Base-by-base conservation (phyloP, 225 moss, liverwort and hornwort species). In the Pleurozium schreberi region DNA sequence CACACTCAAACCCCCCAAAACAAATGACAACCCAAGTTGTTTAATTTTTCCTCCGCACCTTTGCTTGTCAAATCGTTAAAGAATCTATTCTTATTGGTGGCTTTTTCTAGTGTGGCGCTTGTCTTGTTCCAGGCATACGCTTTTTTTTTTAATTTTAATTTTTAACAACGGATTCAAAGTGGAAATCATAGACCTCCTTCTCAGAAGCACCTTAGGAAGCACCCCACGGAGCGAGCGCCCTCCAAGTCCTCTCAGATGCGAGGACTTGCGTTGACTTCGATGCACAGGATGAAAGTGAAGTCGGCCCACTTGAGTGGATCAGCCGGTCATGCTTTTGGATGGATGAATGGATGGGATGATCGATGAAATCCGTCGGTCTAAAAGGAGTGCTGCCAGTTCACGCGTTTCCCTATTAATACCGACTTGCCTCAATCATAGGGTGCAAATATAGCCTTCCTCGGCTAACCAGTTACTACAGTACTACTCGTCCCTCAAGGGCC, bases 201-300 rank as follows among this genome's bases (percentile, higher is more conserved):
- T 8, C 8, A 33, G 43, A 43, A 71, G 28, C 71, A 43, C 25
- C 17, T 8, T 1, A 0, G 1, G 18, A 28, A 30, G 30, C 73
- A 40, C 42, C 40, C 1, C 1, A 2, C 0, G 17, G 2, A 12
- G 49, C 31, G 10, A 6, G 20, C 0, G 10, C 0, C 10, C 13
- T 11, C 52, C 8, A 75, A 21, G 52, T 75, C 75, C 34, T 34
- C 75, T 3, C 33, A 12, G 50, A 13, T 34, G 31, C 20, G 50
- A 7, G 18, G 8, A 14, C 4, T 1, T 9, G 53, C 53, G 53
- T 53, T 76, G 53, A 76, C 76, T 76, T 76, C 0, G 22, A 8
- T 8, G 1, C 2, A 1, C 8, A 21, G 34, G 52, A 22, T 9
- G 52, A 52, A 52, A 52, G 76, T 52, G 34, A 11, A 34, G 8